phyloP scores from a whole-genome alignment of 2,329 filamentous ascomycete species.

The Fusarium kyushuense region DNA sequence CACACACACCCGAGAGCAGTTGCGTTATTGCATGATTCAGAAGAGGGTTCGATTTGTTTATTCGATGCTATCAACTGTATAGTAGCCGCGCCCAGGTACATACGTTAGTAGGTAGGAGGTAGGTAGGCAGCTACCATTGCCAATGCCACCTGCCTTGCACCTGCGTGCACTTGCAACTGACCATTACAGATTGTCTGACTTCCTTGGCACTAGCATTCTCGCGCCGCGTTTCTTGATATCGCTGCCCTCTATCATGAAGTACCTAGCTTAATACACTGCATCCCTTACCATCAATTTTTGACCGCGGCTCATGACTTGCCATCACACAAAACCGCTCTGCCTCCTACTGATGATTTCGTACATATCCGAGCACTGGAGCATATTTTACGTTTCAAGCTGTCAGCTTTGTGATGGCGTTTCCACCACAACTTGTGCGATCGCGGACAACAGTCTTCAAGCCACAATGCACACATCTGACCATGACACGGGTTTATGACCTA shows the following conservation, averaged over 20 bases:
- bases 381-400: not conserved
- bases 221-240: not conserved
- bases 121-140: constrained; percentile 27
- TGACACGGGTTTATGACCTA: constrained; percentile 72
- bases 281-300: constrained; percentile 17
- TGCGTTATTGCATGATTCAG: not conserved
- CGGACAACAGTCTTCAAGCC: constrained; percentile 45
- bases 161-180: constrained; percentile 30
- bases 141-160: constrained; percentile 37
- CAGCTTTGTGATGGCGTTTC: constrained; percentile 32
- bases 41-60: not conserved
- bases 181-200: not conserved
- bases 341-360: not conserved
- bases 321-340: not conserved
- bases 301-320: not conserved
- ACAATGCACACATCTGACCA: constrained; percentile 74
- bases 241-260: constrained; percentile 13
- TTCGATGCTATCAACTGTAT: not conserved
- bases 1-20: too few species aligned
- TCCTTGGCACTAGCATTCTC: not conserved
- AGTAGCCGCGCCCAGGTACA: too few species aligned
- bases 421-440: constrained; percentile 16
- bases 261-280: constrained; percentile 23
- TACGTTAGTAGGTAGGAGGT: not conserved
- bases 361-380: not conserved